These are phyloP conservation scores for Coriaria nepalensis DNA, from an alignment of 306 rosid species.

Conservation along the genomic window DNA sequence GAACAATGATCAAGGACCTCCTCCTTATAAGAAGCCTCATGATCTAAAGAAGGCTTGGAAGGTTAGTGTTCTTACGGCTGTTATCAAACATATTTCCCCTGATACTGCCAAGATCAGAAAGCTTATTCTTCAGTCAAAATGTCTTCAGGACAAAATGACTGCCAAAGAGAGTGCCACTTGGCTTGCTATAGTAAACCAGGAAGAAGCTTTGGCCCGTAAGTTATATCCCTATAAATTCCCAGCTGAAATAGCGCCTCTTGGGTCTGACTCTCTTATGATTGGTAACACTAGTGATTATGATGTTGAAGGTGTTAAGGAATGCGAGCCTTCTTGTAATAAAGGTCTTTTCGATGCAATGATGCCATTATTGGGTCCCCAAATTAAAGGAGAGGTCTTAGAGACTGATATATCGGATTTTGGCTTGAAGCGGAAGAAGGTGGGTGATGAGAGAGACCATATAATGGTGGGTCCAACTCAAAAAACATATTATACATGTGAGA, in stretches of 20 bases:
- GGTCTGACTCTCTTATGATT: constrained; percentile 21
- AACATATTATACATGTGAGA: constrained; percentile 30
- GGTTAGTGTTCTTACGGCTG: constrained; percentile 43
- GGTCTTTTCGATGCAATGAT: constrained; percentile 13
- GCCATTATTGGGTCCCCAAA: constrained; percentile 10
- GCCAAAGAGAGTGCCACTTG: constrained; percentile 59
- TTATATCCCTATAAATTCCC: constrained; percentile 34
- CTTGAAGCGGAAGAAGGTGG: constrained; percentile 25
- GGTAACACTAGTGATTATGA: constrained; percentile 34
- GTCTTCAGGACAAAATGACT: constrained; percentile 55
- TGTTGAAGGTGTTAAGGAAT: constrained; percentile 33
- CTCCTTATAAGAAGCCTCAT: constrained; percentile 74
- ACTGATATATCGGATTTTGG: constrained; percentile 12
- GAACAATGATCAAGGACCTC: constrained; percentile 30
- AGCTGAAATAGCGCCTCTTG: constrained; percentile 15
- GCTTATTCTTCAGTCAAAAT: constrained; percentile 38
- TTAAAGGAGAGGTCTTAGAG: constrained; percentile 29
- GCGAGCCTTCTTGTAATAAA: constrained; percentile 20
- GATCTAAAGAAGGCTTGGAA: constrained; percentile 72
- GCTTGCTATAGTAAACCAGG: constrained; percentile 42
- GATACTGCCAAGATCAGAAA: constrained; percentile 36
- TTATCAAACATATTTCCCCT: constrained; percentile 57
- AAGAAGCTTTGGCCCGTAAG: constrained; percentile 34
- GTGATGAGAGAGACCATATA: constrained; percentile 14
- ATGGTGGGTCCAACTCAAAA: constrained; percentile 10